Percentiles rank a stretch among this genome's conserved stretches.
Evolutionary conservation across 75 land plant species (phyloP).

Genomic region (Picea glauca): DNA sequence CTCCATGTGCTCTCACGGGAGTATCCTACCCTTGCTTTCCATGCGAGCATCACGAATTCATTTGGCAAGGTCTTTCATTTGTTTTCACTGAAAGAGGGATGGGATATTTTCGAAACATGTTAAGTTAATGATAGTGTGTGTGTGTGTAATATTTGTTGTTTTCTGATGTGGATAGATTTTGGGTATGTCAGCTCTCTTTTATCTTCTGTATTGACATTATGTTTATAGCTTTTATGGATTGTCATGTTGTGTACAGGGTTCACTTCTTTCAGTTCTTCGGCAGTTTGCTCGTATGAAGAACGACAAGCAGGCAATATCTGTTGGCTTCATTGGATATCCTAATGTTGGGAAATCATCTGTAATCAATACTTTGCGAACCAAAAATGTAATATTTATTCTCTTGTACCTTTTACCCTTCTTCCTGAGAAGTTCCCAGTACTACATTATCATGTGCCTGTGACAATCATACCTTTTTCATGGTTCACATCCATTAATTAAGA

Average conservation of each 20-base stretch:
- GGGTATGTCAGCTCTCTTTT: neutral
- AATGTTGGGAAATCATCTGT: conserved; percentile 99
- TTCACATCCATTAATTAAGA: conserved; percentile 1
- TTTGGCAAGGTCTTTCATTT: conserved; percentile 79
- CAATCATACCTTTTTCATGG: neutral
- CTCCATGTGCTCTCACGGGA: conserved; percentile 81
- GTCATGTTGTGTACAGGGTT: conserved; percentile 54
- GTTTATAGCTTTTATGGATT: neutral
- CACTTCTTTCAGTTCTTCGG: conserved; percentile 86
- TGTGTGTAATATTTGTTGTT: neutral
- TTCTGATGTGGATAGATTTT: neutral
- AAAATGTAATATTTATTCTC: conserved; percentile 49
- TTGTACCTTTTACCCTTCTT: neutral
- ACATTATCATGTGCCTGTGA: neutral
- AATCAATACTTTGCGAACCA: conserved; percentile 90
- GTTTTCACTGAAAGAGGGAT: neutral
- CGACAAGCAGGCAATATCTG: conserved; percentile 98
- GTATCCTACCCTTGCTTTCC: conserved; percentile 96
- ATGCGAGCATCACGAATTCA: conserved; percentile 94
- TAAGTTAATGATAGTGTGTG: neutral
- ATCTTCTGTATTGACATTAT: neutral
- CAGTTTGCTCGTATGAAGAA: conserved; percentile 90
- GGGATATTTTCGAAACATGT: neutral
- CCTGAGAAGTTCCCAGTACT: neutral
- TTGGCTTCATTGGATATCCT: conserved; percentile 91